Evolutionary conservation across 805 yeast species (phyloP), one percentile per base, ranked within the genome.

Genomic region (Ogataea trehalophila): DNA sequence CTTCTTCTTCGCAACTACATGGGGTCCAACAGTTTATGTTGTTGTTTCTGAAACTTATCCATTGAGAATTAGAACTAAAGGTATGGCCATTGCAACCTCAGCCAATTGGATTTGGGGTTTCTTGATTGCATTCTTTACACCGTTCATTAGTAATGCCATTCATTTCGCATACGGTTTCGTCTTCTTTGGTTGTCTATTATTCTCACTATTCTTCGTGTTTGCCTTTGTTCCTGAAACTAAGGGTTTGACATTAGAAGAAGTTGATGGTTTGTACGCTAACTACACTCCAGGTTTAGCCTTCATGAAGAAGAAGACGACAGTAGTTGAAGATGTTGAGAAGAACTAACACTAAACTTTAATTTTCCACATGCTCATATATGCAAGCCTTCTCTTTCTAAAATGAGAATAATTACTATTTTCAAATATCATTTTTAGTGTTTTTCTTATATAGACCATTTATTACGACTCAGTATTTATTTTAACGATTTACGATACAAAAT

Each of bases 81-180:
- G 85, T 37, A 76, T 83, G 51, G 77, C 87, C 13, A 60, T 84
- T 45, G 76, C 85, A 13, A 79, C 82, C 3, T 84, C 87, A 22
- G 77, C 88, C 40, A 85, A 85, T 68, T 85, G 92, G 92, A 61
- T 82, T 37, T 81, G 79, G 67, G 85, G 85, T 63, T 83, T 83
- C 62, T 75, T 75, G 22, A 82, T 83, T 61, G 86, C 85, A 8
- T 81, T 77, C 66, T 80, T 83, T 46, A 84, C 89, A 37, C 80
- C 81, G 43, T 72, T 74, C 63, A 75, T 75, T 53, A 73, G 76
- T 20, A 52, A 65, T 16, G 74, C 75, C 46, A 71, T 75, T 53
- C 77, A 74, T 60, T 75, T 76, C 60, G 72, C 73, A 59, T 76
- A 74, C 65, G 81, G 83, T 6, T 81, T 83, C 68, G 72, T 78